A percentile compares a stretch with the other conserved stretches of the same genome.
Conservation (phyloP, 2,329 filamentous ascomycete species). For the Hansfordia pulvinata region DNA sequence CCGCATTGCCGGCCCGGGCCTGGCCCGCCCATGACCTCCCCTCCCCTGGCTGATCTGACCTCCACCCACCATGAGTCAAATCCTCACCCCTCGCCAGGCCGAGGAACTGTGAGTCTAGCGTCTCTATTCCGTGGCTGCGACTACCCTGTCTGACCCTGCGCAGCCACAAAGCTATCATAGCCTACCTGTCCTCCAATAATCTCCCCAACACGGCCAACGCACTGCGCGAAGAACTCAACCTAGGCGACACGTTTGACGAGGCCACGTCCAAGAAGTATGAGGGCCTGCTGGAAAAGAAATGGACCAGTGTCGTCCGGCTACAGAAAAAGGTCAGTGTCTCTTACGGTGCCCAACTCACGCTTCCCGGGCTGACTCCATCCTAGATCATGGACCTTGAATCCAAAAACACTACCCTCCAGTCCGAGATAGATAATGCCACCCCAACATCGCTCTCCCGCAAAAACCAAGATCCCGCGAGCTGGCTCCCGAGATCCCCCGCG, state of each 20-base stretch:
- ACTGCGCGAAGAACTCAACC: constrained; percentile 62
- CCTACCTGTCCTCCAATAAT: constrained; percentile 67
- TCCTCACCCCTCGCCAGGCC: constrained; percentile 17
- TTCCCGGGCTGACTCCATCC: constrained; percentile 4
- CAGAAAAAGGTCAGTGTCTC: constrained; percentile 69
- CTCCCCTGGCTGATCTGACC: no score
- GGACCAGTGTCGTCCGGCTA: constrained; percentile 86
- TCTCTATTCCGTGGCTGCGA: not conserved
- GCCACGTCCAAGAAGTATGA: constrained; percentile 88
- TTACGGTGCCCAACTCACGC: constrained; percentile 3
- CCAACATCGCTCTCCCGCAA: constrained; percentile 60
- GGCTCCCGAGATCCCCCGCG: constrained; percentile 75
- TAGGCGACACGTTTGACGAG: constrained; percentile 61
- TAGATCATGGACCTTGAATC: constrained; percentile 91
- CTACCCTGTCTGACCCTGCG: constrained; percentile 5
- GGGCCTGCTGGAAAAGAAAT: constrained; percentile 90
- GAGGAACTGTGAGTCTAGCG: constrained; percentile 15
- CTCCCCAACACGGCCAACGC: constrained; percentile 56
- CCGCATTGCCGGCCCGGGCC: no score
- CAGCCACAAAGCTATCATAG: constrained; percentile 78
- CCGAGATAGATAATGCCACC: constrained; percentile 73
- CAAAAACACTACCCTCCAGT: constrained; percentile 57
- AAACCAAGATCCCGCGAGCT: constrained; percentile 72
- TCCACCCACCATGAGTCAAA: constrained; percentile 15
- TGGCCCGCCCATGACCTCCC: no score